Evolutionary conservation across 768 basidiomycete genomes (phyloP), one percentile per base, ranked within the genome.

Genomic region (Exsudoporus frostii): DNA sequence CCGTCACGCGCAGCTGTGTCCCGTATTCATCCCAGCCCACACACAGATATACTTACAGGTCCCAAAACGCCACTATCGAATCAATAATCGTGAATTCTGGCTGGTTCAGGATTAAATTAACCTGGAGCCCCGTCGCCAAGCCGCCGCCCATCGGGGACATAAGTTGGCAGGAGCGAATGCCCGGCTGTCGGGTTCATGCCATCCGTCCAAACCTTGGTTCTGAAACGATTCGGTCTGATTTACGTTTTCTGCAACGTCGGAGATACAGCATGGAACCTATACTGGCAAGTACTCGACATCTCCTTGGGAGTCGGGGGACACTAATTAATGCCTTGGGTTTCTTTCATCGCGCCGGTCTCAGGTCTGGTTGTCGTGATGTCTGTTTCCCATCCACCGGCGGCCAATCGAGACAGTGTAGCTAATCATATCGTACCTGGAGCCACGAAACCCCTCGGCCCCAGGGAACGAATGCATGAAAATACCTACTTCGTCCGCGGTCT

Each of bases 371-470:
- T 57, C 33, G 38, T 47, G 34, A 51, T 40, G 32, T 41, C 30
- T 42, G 41, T 30, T 59, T 55, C 52, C 48, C 58, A 56, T 53
- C 38, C 48, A 44, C 50, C 17, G 34, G 41, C 39, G 32, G 37
- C 30, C 48, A 50, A 41, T 38, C 22, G 13, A 45, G 33, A 49
- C 25, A n/a, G 27, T 10, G 41, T 45, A 54, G 36, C 49, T 43
- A 56, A 62, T 55, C 56, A 50, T 49, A 53, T 56, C 54, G 43
- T 55, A 54, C 60, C 54, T 25, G 22, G 15, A 45, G 17, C 41
- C 20, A 39, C 32, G 0, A 43, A 60, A 56, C 14, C 56, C 66
- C 65, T 66, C 66, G 65, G 65, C 54, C 59, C 66, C 66, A 68
- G 25, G 66, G 66, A 57, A 46, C 33, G 32, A 45, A 32, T 17